Evolutionary conservation across 1,139 yeast genomes (phyloP).

Genomic region (Arxiozyma slooffiae): DNA sequence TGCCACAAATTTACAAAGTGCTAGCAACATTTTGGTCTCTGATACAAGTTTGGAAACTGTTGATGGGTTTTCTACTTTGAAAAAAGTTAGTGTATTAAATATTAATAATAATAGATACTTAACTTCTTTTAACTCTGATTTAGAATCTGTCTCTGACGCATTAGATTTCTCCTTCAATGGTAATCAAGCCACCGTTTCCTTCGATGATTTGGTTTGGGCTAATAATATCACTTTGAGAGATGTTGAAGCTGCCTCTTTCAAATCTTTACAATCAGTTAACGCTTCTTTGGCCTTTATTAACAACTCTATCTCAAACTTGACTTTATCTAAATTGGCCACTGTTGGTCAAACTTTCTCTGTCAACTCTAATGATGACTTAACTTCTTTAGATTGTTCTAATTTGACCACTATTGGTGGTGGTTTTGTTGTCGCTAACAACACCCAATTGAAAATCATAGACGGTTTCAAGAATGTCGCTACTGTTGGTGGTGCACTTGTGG

Average conservation of each 20-base stretch:
- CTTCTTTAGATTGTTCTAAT: slow-evolving; percentile 57
- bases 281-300: slow-evolving; percentile 71
- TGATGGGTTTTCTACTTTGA: slow-evolving; percentile 67
- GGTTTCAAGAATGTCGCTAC: slow-evolving; percentile 67
- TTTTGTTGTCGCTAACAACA: slow-evolving; percentile 78
- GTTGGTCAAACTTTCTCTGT: slow-evolving; percentile 80
- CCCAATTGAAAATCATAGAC: slow-evolving; percentile 49
- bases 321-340: slow-evolving; percentile 44
- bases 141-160: slow-evolving; percentile 63
- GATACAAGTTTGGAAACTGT: slow-evolving; percentile 78
- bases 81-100: slow-evolving; percentile 61
- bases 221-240: slow-evolving; percentile 79
- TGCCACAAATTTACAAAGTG: slow-evolving; percentile 68
- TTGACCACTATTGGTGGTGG: slow-evolving; percentile 78
- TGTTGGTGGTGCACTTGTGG: slow-evolving; percentile 79
- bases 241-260: slow-evolving; percentile 61
- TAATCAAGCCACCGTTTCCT: slow-evolving; percentile 55
- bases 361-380: slow-evolving; percentile 62
- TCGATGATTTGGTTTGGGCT: slow-evolving; percentile 71
- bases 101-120: slow-evolving; percentile 82
- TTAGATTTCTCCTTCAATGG: slow-evolving; percentile 82
- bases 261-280: slow-evolving; percentile 61
- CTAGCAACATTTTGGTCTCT: slow-evolving; percentile 63
- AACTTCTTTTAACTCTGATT: slow-evolving; percentile 58
- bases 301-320: slow-evolving; percentile 50